These are phyloP conservation scores for Russula compacta DNA, from an alignment of 768 basidiomycete genomes.

Conservation along the genomic window DNA sequence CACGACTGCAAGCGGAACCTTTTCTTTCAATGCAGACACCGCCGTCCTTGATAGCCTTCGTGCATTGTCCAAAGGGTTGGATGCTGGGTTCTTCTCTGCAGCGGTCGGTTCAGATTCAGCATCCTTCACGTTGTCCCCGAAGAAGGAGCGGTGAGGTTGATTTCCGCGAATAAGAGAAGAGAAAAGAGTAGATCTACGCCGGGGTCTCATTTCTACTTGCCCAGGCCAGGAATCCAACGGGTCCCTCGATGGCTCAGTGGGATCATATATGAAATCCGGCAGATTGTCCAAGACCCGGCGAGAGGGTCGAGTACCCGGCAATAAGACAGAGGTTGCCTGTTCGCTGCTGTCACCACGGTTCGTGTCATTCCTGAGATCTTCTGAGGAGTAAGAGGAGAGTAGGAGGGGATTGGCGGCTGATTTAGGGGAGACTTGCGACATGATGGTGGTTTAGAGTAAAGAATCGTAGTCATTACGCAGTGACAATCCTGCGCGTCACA, in stretches of 20 bases:
- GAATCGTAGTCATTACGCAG: too few relatives aligned
- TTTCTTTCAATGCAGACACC: conserved; percentile 5
- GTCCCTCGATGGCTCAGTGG: neutral
- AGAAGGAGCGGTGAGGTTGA: conserved; percentile 13
- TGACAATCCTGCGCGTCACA: too few relatives aligned
- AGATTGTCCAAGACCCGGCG: neutral
- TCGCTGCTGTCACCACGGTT: neutral
- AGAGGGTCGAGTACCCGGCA: neutral
- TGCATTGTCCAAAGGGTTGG: neutral
- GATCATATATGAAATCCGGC: conserved; percentile 3
- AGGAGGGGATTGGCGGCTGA: neutral
- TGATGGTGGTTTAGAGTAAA: conserved; percentile 1
- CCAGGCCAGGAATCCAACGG: conserved; percentile 10
- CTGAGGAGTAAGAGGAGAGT: neutral
- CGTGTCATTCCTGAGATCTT: neutral
- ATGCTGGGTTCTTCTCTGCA: neutral
- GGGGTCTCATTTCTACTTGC: conserved; percentile 9
- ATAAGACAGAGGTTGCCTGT: neutral
- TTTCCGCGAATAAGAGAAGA: conserved; percentile 10
- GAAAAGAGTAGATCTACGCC: conserved; percentile 10
- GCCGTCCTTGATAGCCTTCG: conserved; percentile 8
- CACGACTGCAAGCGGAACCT: neutral
- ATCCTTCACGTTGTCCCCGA: neutral
- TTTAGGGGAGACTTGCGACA: neutral
- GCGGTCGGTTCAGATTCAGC: neutral